Evolutionary conservation across 2,329 filamentous ascomycete genomes (phyloP).

Genomic region (Talaromyces albobiverticillius): DNA sequence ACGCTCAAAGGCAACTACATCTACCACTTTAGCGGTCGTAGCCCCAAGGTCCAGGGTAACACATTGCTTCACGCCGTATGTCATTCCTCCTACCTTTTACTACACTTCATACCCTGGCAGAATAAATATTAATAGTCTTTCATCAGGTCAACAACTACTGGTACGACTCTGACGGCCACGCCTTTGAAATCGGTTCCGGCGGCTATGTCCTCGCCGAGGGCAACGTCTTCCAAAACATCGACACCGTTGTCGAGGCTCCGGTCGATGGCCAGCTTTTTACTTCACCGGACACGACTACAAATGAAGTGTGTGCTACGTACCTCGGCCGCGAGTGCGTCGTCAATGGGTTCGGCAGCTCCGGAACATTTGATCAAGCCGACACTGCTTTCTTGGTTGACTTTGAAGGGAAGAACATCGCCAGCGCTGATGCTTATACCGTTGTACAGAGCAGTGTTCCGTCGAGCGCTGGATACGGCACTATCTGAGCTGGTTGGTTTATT

Average conservation of each 20-base stretch:
- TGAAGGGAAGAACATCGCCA: conserved; percentile 52
- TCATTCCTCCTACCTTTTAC: too few relatives aligned
- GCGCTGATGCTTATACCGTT: conserved; percentile 35
- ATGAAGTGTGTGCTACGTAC: conserved; percentile 41
- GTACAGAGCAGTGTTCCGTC: conserved; percentile 37
- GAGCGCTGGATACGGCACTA: conserved; percentile 50
- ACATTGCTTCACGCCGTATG: conserved; percentile 54
- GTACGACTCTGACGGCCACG: conserved; percentile 12
- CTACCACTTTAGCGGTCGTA: conserved; percentile 56
- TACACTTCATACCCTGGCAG: too few relatives aligned
- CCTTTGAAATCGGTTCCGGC: conserved; percentile 33
- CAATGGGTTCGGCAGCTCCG: conserved; percentile 47
- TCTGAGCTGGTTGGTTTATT: too few relatives aligned
- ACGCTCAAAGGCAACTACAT: conserved; percentile 62
- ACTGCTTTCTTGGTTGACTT: conserved; percentile 52
- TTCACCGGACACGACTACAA: conserved; percentile 30
- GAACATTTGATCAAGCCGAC: conserved; percentile 39
- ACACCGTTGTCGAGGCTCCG: conserved; percentile 39
- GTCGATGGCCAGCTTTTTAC: conserved; percentile 43
- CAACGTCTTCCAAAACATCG: conserved; percentile 57
- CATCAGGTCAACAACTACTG: conserved; percentile 13
- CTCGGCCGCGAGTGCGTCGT: conserved; percentile 52
- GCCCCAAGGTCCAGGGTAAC: conserved; percentile 55
- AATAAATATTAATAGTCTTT: too few relatives aligned
- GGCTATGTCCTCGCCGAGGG: conserved; percentile 54